A percentile compares a stretch with the other conserved stretches of the same genome.
Evolutionary conservation across 129 eudicot genomes (phyloP).

Genomic region (Rutidosis leptorrhynchoides): DNA sequence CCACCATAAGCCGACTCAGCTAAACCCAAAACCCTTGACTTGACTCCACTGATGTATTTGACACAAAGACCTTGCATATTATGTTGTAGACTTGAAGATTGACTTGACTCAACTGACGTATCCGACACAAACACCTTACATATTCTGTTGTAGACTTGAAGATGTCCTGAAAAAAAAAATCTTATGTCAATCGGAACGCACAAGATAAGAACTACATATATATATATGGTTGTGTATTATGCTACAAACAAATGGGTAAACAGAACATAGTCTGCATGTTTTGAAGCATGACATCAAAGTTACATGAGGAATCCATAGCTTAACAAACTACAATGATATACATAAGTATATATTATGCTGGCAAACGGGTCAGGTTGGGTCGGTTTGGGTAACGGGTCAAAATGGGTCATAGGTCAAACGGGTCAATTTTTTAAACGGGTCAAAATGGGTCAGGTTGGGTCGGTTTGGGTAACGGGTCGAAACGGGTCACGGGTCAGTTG

Average conservation of each 20-base stretch:
- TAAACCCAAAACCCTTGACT: constrained; percentile 16
- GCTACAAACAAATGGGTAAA: too few relatives aligned
- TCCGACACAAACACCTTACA: constrained; percentile 12
- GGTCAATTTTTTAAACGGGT: too few relatives aligned
- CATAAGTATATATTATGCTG: too few relatives aligned
- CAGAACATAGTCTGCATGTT: background rate
- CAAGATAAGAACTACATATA: background rate
- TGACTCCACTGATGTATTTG: constrained; percentile 20
- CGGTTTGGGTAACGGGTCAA: too few relatives aligned
- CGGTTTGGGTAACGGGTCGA: too few relatives aligned
- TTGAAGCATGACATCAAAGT: background rate
- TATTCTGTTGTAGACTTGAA: background rate
- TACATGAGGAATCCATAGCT: background rate
- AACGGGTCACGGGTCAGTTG: too few relatives aligned
- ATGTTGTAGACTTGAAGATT: constrained; percentile 2
- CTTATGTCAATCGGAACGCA: background rate
- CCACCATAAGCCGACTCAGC: constrained; percentile 16
- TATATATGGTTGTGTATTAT: background rate
- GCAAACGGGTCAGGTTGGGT: too few relatives aligned
- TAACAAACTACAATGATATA: background rate
- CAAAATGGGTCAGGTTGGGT: too few relatives aligned
- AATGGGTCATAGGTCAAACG: too few relatives aligned
- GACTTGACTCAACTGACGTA: constrained; percentile 24
- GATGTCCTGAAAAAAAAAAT: constrained; percentile 18
- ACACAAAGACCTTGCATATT: constrained; percentile 12